Base-by-base conservation (phyloP, 768 basidiomycete genomes). In the Phylloporus sp. region DNA sequence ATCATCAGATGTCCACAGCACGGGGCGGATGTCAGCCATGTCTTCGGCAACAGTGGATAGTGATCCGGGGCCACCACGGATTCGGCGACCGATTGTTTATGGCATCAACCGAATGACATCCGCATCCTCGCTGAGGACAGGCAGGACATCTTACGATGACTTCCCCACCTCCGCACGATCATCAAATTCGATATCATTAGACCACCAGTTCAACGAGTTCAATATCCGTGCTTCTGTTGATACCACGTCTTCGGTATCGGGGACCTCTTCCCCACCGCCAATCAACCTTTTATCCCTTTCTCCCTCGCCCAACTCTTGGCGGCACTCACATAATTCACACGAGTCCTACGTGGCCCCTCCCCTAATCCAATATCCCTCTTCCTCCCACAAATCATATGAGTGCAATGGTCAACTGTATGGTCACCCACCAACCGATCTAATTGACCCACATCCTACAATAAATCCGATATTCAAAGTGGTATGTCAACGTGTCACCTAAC, bases 381-480 rank as follows among this genome's bases (percentile, higher is more conserved):
- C 69, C 26, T 67, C 72, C 18, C 66, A 60, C 40, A 73, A 67
- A 51, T 68, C 80, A 20, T 79, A 75, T 60, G 84, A 86, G 50
- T 68, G 77, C 59, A 73, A 78, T 61, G 76, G 76, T 31, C 76
- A 76, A 52, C 59, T 73, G 35, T 72, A 74, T 56, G 79, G 79
- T 42, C 79, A 81, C 60, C 81, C 85, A 16, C 79, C 85, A 45
- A 82, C 80, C 58, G 79, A 85, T 31, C 76, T 77, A 42, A 70
- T 77, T 47, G 80, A 79, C 15, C 76, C 87, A 32, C 85, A 84
- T 64, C 80, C 84, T 41, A 79, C 76, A 29, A 88, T 91, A 63
- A 90, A 92, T 68, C 88, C 90, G 26, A 91, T 91, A 66, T 92
- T 92, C 77, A 86, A 88, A 80, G 89, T 92, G 75, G 90, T 91